Evolutionary conservation across 2,329 filamentous ascomycete species (phyloP).

Genomic region (Ceratocystis cubensis): DNA sequence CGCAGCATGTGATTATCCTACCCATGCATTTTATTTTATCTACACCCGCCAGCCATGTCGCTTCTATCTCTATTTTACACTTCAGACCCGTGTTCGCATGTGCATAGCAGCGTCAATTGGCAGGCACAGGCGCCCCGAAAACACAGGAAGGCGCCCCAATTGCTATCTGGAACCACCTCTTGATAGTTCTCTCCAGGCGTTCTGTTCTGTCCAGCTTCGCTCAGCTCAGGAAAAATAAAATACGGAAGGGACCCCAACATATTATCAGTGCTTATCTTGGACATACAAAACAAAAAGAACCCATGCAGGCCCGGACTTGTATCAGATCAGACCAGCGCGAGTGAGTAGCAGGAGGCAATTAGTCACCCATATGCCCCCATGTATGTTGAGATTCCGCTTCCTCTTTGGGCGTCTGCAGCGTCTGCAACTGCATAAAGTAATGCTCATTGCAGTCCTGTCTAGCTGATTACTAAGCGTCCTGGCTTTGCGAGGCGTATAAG

Average conservation of each 20-base stretch:
- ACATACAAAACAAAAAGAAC: background rate
- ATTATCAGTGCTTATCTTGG: background rate
- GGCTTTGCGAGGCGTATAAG: background rate
- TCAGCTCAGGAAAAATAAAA: too few relatives aligned
- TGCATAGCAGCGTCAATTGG: too few relatives aligned
- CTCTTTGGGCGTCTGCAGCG: background rate
- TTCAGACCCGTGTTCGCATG: too few relatives aligned
- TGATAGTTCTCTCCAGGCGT: too few relatives aligned
- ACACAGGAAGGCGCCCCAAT: too few relatives aligned
- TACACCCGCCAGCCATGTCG: background rate
- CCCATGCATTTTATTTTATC: background rate
- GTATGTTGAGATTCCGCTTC: background rate
- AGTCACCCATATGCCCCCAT: background rate
- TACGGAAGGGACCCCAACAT: background rate
- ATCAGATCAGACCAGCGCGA: background rate
- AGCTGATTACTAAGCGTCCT: background rate
- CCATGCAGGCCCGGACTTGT: background rate
- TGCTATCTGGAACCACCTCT: too few relatives aligned
- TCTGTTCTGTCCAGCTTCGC: too few relatives aligned
- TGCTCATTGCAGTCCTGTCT: background rate
- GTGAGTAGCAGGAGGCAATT: background rate
- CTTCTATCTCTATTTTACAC: background rate
- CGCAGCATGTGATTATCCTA: constrained; percentile 4
- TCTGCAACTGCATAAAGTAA: background rate
- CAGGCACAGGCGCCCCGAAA: too few relatives aligned